These are phyloP conservation scores for Camellia japonica DNA, from an alignment of 148 eudicot genomes.

Conservation along the genomic window DNA sequence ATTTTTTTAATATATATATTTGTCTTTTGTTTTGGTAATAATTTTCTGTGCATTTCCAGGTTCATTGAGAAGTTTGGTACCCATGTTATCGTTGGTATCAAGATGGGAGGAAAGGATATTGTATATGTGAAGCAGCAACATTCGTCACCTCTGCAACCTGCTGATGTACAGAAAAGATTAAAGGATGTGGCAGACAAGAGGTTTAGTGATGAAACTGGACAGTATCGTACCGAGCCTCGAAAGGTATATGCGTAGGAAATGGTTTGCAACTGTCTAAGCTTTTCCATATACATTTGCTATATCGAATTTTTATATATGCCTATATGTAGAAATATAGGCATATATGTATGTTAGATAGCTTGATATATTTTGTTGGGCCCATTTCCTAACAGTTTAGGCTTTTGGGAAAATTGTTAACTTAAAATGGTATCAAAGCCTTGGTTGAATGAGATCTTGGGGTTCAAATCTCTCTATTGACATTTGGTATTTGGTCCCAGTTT, in stretches of 20 bases:
- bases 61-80: constrained; percentile 55
- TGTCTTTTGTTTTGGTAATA: neutral
- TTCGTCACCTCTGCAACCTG: constrained; percentile 41
- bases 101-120: constrained; percentile 56
- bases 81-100: constrained; percentile 53
- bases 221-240: constrained; percentile 13
- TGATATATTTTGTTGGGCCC: no score
- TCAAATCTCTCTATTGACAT: no score
- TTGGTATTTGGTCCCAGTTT: no score
- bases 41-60: constrained; percentile 24
- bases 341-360: no score
- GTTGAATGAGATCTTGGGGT: no score
- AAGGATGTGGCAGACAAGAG: constrained; percentile 48
- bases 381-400: no score
- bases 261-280: constrained; percentile 14
- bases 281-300: neutral
- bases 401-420: no score
- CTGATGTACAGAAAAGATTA: constrained; percentile 43
- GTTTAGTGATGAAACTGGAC: constrained; percentile 37
- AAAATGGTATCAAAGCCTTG: no score
- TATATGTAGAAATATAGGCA: no score
- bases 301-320: no score
- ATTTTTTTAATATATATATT: neutral
- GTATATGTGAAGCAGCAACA: constrained; percentile 53
- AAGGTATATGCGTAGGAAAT: constrained; percentile 22